Conservation (phyloP, 2,329 filamentous ascomycete genomes). For the Ophiocordyceps camponoti-rufipedis region DNA sequence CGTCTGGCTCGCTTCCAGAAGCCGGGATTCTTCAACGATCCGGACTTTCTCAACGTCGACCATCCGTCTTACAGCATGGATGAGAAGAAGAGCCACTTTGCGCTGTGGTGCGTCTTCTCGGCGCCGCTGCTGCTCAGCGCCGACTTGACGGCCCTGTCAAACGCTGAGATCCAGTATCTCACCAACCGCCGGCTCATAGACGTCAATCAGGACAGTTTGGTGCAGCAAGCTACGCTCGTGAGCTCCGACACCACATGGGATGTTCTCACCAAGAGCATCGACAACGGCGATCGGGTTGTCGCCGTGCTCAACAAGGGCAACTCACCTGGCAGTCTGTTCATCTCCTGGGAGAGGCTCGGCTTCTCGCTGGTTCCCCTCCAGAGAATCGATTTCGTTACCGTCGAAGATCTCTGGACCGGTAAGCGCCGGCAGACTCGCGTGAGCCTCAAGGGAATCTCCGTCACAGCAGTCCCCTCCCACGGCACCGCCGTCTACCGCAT, state of each 20-base stretch:
- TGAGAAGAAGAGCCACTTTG: slow-evolving; percentile 18
- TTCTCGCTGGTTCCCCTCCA: slow-evolving; percentile 10
- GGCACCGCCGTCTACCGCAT: slow-evolving; percentile 24
- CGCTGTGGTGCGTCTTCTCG: slow-evolving; percentile 16
- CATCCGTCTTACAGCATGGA: slow-evolving; percentile 14
- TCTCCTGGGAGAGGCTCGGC: slow-evolving; percentile 18
- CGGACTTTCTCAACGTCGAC: slow-evolving; percentile 18
- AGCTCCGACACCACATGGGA: slow-evolving; percentile 23
- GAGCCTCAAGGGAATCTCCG: slow-evolving; percentile 6
- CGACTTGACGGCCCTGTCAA: slow-evolving; percentile 16
- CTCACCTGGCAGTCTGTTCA: slow-evolving; percentile 8
- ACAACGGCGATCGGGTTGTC: slow-evolving; percentile 26
- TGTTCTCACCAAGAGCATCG: slow-evolving; percentile 25
- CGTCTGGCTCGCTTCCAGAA: slow-evolving; percentile 20
- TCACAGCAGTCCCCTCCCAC: slow-evolving; percentile 14
- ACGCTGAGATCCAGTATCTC: slow-evolving; percentile 16
- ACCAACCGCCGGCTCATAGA: slow-evolving; percentile 21
- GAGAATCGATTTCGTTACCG: slow-evolving; percentile 9
- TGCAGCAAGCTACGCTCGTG: slow-evolving; percentile 26
- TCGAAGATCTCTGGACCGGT: slow-evolving; percentile 25
- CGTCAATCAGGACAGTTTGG: slow-evolving; percentile 22
- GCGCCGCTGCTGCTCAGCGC: slow-evolving; percentile 19
- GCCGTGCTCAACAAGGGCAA: slow-evolving; percentile 25
- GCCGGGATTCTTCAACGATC: slow-evolving; percentile 19
- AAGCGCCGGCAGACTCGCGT: slow-evolving; percentile 7